Evolutionary conservation across 805 yeast species (phyloP).

Genomic region (Candida chilensis): DNA sequence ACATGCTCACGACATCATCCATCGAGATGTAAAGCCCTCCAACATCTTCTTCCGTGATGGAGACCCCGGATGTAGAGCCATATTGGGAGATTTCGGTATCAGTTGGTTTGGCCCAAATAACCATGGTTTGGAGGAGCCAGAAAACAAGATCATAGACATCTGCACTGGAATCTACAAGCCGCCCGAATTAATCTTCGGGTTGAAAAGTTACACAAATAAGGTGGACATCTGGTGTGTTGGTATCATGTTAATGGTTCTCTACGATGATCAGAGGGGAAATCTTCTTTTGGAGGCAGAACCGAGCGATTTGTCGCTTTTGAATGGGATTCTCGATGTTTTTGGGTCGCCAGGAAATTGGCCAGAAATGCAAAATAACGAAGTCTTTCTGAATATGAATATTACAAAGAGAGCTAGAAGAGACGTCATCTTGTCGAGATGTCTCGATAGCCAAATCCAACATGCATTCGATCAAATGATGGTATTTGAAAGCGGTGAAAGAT

Average conservation of each 20-base stretch:
- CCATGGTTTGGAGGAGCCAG: slow-evolving; percentile 25
- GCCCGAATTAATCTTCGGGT: slow-evolving; percentile 63
- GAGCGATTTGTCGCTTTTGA: too few species aligned
- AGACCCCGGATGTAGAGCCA: slow-evolving; percentile 6
- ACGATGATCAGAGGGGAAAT: slow-evolving; percentile 18
- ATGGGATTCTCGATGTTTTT: too few species aligned
- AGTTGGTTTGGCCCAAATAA: slow-evolving; percentile 13
- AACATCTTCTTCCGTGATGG: slow-evolving; percentile 48
- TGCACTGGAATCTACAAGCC: slow-evolving; percentile 63
- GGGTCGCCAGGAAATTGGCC: too few species aligned
- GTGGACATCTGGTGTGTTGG: slow-evolving; percentile 74
- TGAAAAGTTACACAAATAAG: slow-evolving; percentile 39
- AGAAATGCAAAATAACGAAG: too few species aligned
- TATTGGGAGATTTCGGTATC: slow-evolving; percentile 61
- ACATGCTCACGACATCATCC: slow-evolving; percentile 73
- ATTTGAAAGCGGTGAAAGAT: too few species aligned
- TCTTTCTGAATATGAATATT: too few species aligned
- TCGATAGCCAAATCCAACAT: too few species aligned
- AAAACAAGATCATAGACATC: slow-evolving; percentile 42
- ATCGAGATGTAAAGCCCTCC: slow-evolving; percentile 86
- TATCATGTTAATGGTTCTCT: slow-evolving; percentile 46
- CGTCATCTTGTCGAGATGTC: too few species aligned
- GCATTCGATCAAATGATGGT: too few species aligned
- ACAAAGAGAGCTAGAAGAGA: too few species aligned
- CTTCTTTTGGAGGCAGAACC: too few species aligned